A percentile compares a stretch with the other conserved stretches of the same genome.
These are phyloP conservation scores for Aspergillus calidoustus DNA, from an alignment of 2,329 filamentous ascomycete species.

Conservation along the genomic window DNA sequence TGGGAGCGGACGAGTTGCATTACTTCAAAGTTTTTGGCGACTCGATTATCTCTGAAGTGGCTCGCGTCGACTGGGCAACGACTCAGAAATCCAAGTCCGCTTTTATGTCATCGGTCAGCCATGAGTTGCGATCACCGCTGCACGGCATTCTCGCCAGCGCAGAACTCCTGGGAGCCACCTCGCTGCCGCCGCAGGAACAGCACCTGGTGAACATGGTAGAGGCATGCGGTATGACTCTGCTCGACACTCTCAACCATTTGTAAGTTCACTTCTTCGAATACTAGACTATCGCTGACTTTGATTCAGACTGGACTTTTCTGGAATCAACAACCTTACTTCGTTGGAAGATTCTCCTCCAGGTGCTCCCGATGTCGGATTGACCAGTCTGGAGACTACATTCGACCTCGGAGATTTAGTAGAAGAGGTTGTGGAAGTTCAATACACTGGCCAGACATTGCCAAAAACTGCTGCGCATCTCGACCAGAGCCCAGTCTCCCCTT, in stretches of 20 bases:
- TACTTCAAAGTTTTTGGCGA: constrained; percentile 42
- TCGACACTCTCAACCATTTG: constrained; percentile 49
- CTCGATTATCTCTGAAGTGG: constrained; percentile 43
- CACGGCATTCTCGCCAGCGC: constrained; percentile 52
- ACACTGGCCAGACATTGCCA: constrained; percentile 25
- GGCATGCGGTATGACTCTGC: constrained; percentile 55
- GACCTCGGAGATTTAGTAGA: constrained; percentile 34
- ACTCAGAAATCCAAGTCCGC: constrained; percentile 54
- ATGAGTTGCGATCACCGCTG: constrained; percentile 54
- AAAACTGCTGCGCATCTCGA: constrained; percentile 3
- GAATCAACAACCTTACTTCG: constrained; percentile 32
- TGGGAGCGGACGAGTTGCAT: constrained; percentile 32
- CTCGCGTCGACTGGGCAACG: constrained; percentile 37
- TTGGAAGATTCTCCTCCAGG: constrained; percentile 4
- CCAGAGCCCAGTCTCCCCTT: background rate
- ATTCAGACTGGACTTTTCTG: constrained; percentile 33
- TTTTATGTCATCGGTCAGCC: constrained; percentile 57
- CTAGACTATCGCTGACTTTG: background rate
- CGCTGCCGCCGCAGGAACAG: constrained; percentile 42
- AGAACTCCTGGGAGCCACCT: constrained; percentile 53
- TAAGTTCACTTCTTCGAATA: constrained; percentile 5
- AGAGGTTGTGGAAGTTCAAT: constrained; percentile 31
- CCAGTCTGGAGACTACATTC: constrained; percentile 28
- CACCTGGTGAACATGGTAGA: constrained; percentile 52
- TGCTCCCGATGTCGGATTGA: constrained; percentile 8